Conservation (phyloP, 805 yeast genomes). For the Hermanozyma aechmeae region DNA sequence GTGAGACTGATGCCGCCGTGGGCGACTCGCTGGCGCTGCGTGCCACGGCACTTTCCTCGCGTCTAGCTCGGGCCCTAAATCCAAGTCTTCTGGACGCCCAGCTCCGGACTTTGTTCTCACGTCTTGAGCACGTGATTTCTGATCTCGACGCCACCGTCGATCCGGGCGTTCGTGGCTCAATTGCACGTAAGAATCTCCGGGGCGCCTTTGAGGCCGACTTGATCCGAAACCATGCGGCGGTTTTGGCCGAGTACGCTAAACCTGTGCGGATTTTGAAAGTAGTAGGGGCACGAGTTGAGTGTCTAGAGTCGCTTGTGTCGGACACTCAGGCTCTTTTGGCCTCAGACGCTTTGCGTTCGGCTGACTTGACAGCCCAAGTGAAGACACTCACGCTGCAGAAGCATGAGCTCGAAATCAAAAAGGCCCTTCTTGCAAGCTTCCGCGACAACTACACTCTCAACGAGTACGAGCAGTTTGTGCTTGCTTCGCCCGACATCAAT, state of each 20-base stretch:
- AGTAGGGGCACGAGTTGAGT: conserved; percentile 7
- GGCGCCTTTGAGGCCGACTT: conserved; percentile 55
- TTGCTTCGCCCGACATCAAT: conserved; percentile 38
- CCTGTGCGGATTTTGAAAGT: conserved; percentile 15
- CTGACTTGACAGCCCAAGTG: conserved; percentile 15
- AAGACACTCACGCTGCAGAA: conserved; percentile 19
- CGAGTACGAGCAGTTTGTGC: conserved; percentile 59
- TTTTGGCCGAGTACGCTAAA: conserved; percentile 25
- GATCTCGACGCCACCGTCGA: conserved; percentile 33
- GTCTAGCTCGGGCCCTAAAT: conserved; percentile 43
- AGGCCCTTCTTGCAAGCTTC: conserved; percentile 41
- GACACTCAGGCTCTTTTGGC: conserved; percentile 34
- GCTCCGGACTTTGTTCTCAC: conserved; percentile 23
- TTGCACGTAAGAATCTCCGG: conserved; percentile 50
- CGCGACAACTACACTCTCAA: conserved; percentile 57
- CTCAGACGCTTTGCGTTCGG: conserved; percentile 13
- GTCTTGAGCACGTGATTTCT: conserved; percentile 17
- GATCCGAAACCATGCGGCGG: conserved; percentile 38
- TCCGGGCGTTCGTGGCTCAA: conserved; percentile 45
- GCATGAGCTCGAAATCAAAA: conserved; percentile 35
- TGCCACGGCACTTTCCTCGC: conserved; percentile 23
- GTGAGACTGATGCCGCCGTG: background rate
- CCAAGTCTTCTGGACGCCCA: conserved; percentile 26
- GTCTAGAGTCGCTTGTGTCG: conserved; percentile 7
- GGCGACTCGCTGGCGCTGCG: background rate